Base-by-base conservation (phyloP, 768 basidiomycete species). In the Mycena galopus region DNA sequence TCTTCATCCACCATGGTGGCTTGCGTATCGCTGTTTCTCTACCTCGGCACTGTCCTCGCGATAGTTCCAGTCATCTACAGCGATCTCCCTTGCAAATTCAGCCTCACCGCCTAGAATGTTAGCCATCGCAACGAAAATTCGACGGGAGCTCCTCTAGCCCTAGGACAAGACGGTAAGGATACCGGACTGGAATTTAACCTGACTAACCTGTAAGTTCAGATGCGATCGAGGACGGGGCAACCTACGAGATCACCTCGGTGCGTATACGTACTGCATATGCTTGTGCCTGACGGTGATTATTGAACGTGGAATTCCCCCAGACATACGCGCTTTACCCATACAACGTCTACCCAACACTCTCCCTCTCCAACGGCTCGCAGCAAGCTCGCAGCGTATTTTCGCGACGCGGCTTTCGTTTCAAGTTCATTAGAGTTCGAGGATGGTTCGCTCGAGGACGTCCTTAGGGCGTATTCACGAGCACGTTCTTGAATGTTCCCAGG, bases 241-340 rank as follows among this genome's bases (percentile, higher is more conserved):
- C 39, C 65, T 58, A 44, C 16, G 39, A 67, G 33, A 30, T 67
- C 5, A 67, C 65, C 10, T 67, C 65, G 30, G 56, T 67, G 1
- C 14, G 65, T 27, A 6, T 10, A 9, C 8, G n/a, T 9, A 11
- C 6, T 44, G 7, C 7, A 21, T 17, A 2, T 2, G 4, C 7
- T 21, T 44, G 7, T 1, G 4, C 14, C 14, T 9, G 7, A n/a
- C n/a, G n/a, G n/a, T n/a, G 8, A 23, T 21, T 21, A 11, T 7
- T 6, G 21, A 23, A 23, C 56, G 19, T 5, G 32, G 29, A 32
- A 33, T 30, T 30, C 30, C 21, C 25, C 14, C 57, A 88, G 87
- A 89, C 88, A 2, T 87, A 79, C 53, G 83, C 83, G 27, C 87
- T 88, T 17, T 89, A 80, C 77, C 88, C 87, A 17, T 88, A 86